Base-by-base conservation (phyloP, 1,139 yeast genomes). In the Saccharomycopsis crataegensis region DNA sequence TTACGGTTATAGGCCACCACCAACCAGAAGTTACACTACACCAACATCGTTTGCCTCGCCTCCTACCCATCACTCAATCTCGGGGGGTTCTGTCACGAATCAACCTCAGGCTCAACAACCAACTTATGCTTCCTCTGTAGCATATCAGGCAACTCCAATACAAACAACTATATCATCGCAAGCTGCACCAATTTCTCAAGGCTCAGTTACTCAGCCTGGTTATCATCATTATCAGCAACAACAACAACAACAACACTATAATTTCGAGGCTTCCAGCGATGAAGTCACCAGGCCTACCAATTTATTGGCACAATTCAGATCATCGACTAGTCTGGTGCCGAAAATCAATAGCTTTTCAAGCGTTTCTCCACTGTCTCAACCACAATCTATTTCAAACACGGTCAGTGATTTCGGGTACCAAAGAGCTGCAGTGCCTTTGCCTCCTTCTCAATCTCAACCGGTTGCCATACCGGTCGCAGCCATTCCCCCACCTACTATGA, bases 31-130 rank as follows among this genome's bases (percentile, higher is more conserved):
- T n/a, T 36, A 11, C 11, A 36, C n/a, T 36, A 55, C 63, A 1
- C 75, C 80, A 8, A 60, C 63, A 4, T 55, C 67, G 11, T 73
- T 79, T 56, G 82, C 84, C 11, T 75, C 83, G 1, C 86, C 85
- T 1, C 86, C 85, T 11, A 11, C 40, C 5, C 40, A 36, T n/a
- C 11, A 11, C 0, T 59, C 5, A 36, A 36, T 36, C 2, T 11
- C n/a, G 2, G 40, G n/a, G 2, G 2, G 2, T 11, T n/a, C 40
- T 36, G 40, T 5, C 28, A 22, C 2, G 4, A 22, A 22, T 22
- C 28, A 22, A 4, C 28, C 28, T 22, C 28, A 22, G 28, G 28
- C 28, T 22, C 28, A 22, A 22, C 28, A 22, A 4, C 28, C 28
- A 22, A 22, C 28, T 22, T 22, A 22, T 22, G 28, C 28, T 22